Base-by-base conservation (phyloP, 305 asterid genomes). In the Euphrasia arctica region DNA sequence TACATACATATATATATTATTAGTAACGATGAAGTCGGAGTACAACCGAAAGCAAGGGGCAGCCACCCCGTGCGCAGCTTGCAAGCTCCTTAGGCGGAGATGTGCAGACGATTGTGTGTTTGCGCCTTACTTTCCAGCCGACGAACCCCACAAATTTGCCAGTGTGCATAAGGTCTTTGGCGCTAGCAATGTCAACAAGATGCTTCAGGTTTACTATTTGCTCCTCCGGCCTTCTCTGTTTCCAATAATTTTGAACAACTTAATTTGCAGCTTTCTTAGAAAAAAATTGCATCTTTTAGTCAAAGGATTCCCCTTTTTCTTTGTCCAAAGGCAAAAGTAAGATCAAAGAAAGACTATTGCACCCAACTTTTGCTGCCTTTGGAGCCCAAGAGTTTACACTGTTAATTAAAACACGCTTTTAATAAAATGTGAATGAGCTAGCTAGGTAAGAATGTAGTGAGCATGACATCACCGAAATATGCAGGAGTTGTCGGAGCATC, bases 161-260 rank as follows among this genome's bases (percentile, higher is more conserved):
- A 84, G 95, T 71, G 95, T 88, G 73, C 96, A 90, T 64, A 90
- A 84, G 83, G 96, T 90, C 25, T 90, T 90, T 59, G 97, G 97
- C 56, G 97, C 97, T 62, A 85, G 96, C 83, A 90, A 88, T 74
- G 96, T 90, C 75, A 90, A 88, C 78, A 90, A 90, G 83, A 85
- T 90, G 92, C 85, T 90, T 27, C 96, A 90, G 94, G 97, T 89
- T 36, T 36, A 4, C n/a, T 12, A 4, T 15, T 3, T 15, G 43
- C 43, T 39, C 43, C 43, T 39, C 43, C 43, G 10, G 2, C 9
- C 43, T 9, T 1, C 43, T 39, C 11, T 39, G 43, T 39, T 39
- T 39, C 22, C 22, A 18, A 18, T 18, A 18, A 18, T 18, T 18
- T 18, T 18, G 22, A 18, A 18, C 22, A 18, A n/a, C 22, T 18